Evolutionary conservation across 208 protist species (phyloP).

Genomic region (Trypanosoma mega): DNA sequence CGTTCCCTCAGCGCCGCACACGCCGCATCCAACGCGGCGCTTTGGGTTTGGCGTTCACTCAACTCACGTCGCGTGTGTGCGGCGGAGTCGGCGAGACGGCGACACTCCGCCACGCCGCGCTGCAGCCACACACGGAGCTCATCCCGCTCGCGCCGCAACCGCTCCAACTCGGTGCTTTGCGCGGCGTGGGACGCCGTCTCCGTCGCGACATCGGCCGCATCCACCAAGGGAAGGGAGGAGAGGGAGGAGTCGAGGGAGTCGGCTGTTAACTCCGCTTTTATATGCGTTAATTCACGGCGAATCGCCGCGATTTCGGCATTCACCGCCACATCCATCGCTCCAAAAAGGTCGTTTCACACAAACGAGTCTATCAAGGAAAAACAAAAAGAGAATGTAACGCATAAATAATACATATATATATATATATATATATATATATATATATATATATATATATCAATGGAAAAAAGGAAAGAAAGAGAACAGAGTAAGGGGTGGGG

Average conservation of each 20-base stretch:
- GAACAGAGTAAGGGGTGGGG: too few species aligned
- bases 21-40: conserved; percentile 1
- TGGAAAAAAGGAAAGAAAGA: too few species aligned
- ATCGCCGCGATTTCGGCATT: conserved; percentile 18
- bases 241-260: conserved; percentile 1
- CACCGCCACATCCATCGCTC: not conserved
- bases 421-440: too few species aligned
- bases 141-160: conserved; percentile 23
- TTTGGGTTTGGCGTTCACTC: conserved; percentile 6
- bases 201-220: not conserved
- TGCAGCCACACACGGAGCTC: conserved; percentile 34
- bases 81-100: conserved; percentile 36
- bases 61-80: conserved; percentile 13
- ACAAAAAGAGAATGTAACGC: too few species aligned
- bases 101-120: conserved; percentile 28
- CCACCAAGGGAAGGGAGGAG: conserved; percentile 1
- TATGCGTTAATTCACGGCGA: conserved; percentile 16
- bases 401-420: too few species aligned
- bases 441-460: too few species aligned
- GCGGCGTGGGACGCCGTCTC: not conserved
- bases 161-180: conserved; percentile 15
- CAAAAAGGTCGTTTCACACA: not conserved
- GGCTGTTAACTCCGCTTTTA: conserved; percentile 12
- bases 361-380: too few species aligned
- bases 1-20: conserved; percentile 8